Percentiles rank a stretch among this genome's conserved stretches.
Evolutionary conservation across 768 basidiomycete species (phyloP).

Genomic region (Leccinum obscurum): DNA sequence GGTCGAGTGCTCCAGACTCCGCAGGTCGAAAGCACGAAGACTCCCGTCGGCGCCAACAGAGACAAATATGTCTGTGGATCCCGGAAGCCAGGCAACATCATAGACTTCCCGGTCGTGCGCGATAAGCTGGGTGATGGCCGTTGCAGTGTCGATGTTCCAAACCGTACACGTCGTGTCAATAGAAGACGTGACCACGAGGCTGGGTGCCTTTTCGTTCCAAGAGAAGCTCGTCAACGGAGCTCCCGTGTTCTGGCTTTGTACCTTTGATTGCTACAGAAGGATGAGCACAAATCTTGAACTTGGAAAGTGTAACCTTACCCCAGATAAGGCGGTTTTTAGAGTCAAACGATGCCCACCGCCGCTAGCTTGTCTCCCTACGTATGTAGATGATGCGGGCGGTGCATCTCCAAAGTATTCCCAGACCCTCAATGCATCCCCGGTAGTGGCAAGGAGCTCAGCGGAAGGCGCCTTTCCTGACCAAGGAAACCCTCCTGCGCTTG

Average conservation of each 20-base stretch:
- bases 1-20: slow-evolving; percentile 96
- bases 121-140: slow-evolving; percentile 95
- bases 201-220: slow-evolving; percentile 93
- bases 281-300: slow-evolving; percentile 11
- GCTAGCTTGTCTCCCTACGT: slow-evolving; percentile 66
- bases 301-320: slow-evolving; percentile 50
- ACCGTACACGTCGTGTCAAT: slow-evolving; percentile 99
- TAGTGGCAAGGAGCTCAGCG: slow-evolving; percentile 88
- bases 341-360: slow-evolving; percentile 62
- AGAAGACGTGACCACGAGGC: slow-evolving; percentile 92
- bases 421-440: slow-evolving; percentile 88
- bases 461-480: slow-evolving; percentile 69
- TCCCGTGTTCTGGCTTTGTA: slow-evolving; percentile 76
- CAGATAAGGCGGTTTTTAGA: slow-evolving; percentile 76
- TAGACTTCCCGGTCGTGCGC: slow-evolving; percentile 96
- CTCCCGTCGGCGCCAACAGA: slow-evolving; percentile 98
- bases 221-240: slow-evolving; percentile 97
- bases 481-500: slow-evolving; percentile 55
- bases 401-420: slow-evolving; percentile 85
- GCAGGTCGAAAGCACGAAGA: slow-evolving; percentile 93
- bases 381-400: slow-evolving; percentile 54
- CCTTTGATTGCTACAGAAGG: slow-evolving; percentile 74
- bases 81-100: slow-evolving; percentile 98
- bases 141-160: slow-evolving; percentile 95
- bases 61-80: slow-evolving; percentile 95